A percentile compares a stretch with the other conserved stretches of the same genome.
These are phyloP conservation scores for Bretschneidera sinensis DNA, from an alignment of 345 rosid species.

Conservation along the genomic window DNA sequence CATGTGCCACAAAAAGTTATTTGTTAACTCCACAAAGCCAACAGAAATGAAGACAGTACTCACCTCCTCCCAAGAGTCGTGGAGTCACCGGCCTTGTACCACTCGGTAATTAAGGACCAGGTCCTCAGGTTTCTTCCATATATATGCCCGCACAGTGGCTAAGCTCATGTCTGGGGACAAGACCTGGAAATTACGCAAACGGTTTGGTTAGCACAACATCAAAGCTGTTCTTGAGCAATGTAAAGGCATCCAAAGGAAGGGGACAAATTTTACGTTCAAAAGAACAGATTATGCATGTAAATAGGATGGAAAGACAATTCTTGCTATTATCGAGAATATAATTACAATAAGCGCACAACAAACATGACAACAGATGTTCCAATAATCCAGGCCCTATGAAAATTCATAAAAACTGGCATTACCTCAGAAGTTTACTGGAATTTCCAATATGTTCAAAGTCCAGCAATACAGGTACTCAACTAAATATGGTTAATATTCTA, in stretches of 20 bases:
- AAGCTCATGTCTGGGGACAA: slow-evolving; percentile 95
- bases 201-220: slow-evolving; percentile 10
- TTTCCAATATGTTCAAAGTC: neutral
- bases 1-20: too few species aligned
- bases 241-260: too few species aligned
- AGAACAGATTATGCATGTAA: neutral
- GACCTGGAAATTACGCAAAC: slow-evolving; percentile 46
- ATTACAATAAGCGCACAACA: too few species aligned
- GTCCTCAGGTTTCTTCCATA: slow-evolving; percentile 98
- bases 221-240: neutral
- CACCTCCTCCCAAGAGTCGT: slow-evolving; percentile 27
- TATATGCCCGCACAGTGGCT: slow-evolving; percentile 84
- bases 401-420: too few species aligned
- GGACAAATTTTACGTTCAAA: too few species aligned
- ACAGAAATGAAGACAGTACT: slow-evolving; percentile 9
- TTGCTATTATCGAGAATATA: too few species aligned
- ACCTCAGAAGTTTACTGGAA: too few species aligned
- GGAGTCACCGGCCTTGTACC: slow-evolving; percentile 63
- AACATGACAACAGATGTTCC: too few species aligned
- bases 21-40: too few species aligned
- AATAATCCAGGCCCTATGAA: too few species aligned
- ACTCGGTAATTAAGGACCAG: slow-evolving; percentile 86
- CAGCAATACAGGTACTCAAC: neutral
- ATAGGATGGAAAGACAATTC: too few species aligned
- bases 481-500: too few species aligned